Percentiles rank a stretch among this genome's conserved stretches.
These are phyloP conservation scores for Plectosphaerella sp. DNA, from an alignment of 2,329 filamentous ascomycete species.

Conservation along the genomic window DNA sequence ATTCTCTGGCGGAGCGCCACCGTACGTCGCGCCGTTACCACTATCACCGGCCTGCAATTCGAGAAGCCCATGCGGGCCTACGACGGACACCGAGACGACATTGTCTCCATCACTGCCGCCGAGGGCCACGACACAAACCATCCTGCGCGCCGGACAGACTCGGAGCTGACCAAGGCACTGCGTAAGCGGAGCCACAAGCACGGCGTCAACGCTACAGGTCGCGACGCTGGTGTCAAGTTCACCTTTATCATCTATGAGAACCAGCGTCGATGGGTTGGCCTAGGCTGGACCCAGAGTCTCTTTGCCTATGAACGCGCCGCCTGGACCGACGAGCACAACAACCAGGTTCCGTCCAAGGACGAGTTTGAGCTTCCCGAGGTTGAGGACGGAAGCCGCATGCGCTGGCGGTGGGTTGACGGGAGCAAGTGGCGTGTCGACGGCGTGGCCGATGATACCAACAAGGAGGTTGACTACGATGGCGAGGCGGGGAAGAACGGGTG, in stretches of 20 bases:
- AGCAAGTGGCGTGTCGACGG: slow-evolving; percentile 87
- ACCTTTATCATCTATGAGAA: slow-evolving; percentile 98
- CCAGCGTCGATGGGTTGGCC: slow-evolving; percentile 87
- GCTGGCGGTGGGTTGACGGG: slow-evolving; percentile 75
- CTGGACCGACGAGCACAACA: slow-evolving; percentile 96
- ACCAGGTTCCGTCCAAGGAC: slow-evolving; percentile 70
- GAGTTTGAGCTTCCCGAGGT: slow-evolving; percentile 60
- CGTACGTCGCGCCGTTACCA: slow-evolving; percentile 63
- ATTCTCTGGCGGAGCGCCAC: slow-evolving; percentile 85
- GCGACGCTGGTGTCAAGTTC: slow-evolving; percentile 80
- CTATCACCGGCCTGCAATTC: slow-evolving; percentile 78
- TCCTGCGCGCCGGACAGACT: slow-evolving; percentile 31
- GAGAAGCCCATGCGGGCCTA: slow-evolving; percentile 38
- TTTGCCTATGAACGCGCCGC: slow-evolving; percentile 85
- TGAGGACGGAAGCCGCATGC: slow-evolving; percentile 52
- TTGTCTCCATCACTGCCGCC: slow-evolving; percentile 5
- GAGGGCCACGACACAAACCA: slow-evolving; percentile 11
- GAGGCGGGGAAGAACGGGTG: slow-evolving; percentile 70
- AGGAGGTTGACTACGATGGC: slow-evolving; percentile 46
- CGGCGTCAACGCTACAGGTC: slow-evolving; percentile 31
- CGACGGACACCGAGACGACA: slow-evolving; percentile 12
- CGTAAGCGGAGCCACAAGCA: slow-evolving; percentile 20
- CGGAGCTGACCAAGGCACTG: slow-evolving; percentile 42
- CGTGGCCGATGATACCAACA: slow-evolving; percentile 46
- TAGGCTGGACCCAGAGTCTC: slow-evolving; percentile 90